Conservation (phyloP, 2,329 filamentous ascomycete species). For the Neonectria punicea region DNA sequence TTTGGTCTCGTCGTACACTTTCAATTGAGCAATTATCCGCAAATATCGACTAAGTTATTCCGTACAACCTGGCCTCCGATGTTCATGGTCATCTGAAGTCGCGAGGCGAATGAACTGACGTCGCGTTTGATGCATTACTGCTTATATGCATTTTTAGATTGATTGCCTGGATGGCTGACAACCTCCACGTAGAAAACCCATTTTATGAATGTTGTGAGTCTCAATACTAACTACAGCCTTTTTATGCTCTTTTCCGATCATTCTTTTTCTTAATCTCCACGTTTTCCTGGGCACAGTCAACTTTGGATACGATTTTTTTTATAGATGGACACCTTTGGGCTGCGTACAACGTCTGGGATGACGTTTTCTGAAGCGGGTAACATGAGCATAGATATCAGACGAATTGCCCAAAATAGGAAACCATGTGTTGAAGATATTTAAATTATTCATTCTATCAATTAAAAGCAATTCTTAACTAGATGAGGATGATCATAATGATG, state of each 20-base stretch:
- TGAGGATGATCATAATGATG: background rate
- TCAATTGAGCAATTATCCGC: background rate
- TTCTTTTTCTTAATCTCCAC: background rate
- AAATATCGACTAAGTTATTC: background rate
- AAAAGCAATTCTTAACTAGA: background rate
- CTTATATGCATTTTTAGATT: constrained; percentile 45
- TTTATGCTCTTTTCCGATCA: background rate
- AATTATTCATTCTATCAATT: background rate
- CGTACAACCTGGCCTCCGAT: background rate
- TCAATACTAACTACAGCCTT: background rate
- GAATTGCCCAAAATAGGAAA: background rate
- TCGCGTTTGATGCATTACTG: constrained; percentile 50
- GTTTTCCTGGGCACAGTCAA: too few species aligned
- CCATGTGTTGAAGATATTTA: background rate
- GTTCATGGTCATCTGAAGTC: background rate
- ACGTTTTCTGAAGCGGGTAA: too few species aligned
- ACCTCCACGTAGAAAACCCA: background rate
- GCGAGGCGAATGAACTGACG: background rate
- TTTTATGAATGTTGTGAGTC: background rate
- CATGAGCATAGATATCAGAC: too few species aligned
- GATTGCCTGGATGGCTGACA: background rate
- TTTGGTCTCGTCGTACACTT: background rate
- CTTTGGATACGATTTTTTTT: too few species aligned
- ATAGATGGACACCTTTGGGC: too few species aligned
- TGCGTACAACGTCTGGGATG: too few species aligned